Evolutionary conservation across 2,329 filamentous ascomycete genomes (phyloP).

Genomic region (Capronia coronata): DNA sequence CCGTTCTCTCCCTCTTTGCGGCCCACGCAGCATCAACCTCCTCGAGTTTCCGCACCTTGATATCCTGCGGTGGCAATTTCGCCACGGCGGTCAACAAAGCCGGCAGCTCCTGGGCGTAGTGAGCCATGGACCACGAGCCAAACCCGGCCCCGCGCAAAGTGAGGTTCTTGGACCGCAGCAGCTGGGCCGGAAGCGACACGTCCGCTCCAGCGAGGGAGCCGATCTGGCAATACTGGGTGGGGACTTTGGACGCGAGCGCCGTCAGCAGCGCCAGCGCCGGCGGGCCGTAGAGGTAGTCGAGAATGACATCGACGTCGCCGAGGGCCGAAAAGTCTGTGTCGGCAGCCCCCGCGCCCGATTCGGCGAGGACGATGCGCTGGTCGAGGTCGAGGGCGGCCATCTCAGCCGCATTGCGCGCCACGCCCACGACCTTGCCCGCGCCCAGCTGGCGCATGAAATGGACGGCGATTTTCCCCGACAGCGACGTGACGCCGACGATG

Average conservation of each 20-base stretch:
- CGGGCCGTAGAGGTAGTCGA: slow-evolving; percentile 54
- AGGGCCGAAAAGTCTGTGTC: slow-evolving; percentile 41
- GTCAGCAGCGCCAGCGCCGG: slow-evolving; percentile 39
- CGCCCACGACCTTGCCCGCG: slow-evolving; percentile 47
- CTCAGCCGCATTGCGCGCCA: slow-evolving; percentile 44
- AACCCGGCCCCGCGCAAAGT: slow-evolving; percentile 44
- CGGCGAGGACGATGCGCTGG: slow-evolving; percentile 40
- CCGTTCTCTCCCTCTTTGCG: slow-evolving; percentile 29
- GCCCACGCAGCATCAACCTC: slow-evolving; percentile 30
- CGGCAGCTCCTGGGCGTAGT: slow-evolving; percentile 30
- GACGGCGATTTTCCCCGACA: slow-evolving; percentile 48
- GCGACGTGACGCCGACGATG: slow-evolving; percentile 50
- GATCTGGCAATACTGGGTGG: slow-evolving; percentile 50
- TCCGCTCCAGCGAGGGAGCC: slow-evolving; percentile 42
- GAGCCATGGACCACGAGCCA: slow-evolving; percentile 38
- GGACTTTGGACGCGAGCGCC: slow-evolving; percentile 37
- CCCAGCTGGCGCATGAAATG: slow-evolving; percentile 45
- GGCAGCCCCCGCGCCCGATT: slow-evolving; percentile 29
- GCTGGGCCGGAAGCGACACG: slow-evolving; percentile 38
- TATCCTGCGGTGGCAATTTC: slow-evolving; percentile 19
- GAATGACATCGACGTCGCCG: slow-evolving; percentile 47
- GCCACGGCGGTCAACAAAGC: slow-evolving; percentile 19
- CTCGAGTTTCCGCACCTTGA: slow-evolving; percentile 22
- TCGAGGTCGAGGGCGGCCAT: slow-evolving; percentile 43
- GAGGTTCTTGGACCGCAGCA: slow-evolving; percentile 47